These are phyloP conservation scores for Dipteronia dyeriana DNA, from an alignment of 345 rosid genomes.

Conservation along the genomic window DNA sequence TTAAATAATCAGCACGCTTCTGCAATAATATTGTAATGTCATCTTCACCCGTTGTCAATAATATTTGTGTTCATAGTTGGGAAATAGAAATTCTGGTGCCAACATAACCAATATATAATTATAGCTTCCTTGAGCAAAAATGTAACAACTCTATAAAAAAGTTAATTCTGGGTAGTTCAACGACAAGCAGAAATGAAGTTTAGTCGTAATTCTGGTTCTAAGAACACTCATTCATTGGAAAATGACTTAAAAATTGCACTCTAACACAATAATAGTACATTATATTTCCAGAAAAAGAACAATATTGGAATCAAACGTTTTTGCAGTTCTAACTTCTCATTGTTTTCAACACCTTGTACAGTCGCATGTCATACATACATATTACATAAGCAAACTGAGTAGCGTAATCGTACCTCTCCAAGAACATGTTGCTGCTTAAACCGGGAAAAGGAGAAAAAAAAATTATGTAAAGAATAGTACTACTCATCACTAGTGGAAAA, in stretches of 20 bases:
- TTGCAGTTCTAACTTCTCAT: background rate
- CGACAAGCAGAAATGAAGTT: background rate
- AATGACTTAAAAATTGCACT: background rate
- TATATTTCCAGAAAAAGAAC: background rate
- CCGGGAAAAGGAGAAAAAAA: background rate
- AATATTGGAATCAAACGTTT: background rate
- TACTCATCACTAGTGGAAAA: background rate
- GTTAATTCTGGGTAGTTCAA: background rate
- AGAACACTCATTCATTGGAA: background rate
- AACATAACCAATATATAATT: too few relatives aligned
- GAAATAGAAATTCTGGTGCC: too few relatives aligned
- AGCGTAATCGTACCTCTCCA: background rate
- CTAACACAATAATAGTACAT: background rate
- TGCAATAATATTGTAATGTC: too few relatives aligned
- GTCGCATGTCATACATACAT: constrained; percentile 1
- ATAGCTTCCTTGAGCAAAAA: background rate
- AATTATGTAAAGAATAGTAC: constrained; percentile 7
- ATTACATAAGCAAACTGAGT: background rate
- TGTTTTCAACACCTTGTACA: constrained; percentile 18
- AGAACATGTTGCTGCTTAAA: background rate
- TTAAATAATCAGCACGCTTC: too few relatives aligned
- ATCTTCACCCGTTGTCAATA: too few relatives aligned
- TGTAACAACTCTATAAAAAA: background rate
- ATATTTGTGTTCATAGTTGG: too few relatives aligned
- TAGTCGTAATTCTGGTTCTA: background rate